Evolutionary conservation across 2,329 filamentous ascomycete genomes (phyloP).

Genomic region (Chaetomiaceae sp.): DNA sequence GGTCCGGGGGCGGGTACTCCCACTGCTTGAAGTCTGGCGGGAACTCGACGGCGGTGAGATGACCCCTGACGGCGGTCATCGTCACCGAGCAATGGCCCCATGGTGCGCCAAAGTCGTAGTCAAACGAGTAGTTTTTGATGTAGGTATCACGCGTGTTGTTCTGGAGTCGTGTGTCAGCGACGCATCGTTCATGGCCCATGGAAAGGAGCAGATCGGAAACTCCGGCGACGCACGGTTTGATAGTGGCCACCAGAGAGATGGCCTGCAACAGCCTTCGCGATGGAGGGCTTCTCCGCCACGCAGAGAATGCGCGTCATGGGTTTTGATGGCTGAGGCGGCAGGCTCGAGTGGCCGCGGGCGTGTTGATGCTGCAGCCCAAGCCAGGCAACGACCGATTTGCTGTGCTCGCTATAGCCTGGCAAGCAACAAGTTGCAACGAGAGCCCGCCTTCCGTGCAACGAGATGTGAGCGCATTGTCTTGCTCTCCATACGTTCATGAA

Average conservation of each 20-base stretch:
- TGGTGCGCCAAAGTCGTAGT: slow-evolving; percentile 73
- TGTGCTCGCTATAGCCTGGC: not conserved
- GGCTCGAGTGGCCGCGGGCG: not conserved
- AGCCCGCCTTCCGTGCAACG: slow-evolving; percentile 1
- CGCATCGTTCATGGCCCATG: slow-evolving; percentile 1
- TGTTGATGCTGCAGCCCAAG: not conserved
- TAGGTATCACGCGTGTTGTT: slow-evolving; percentile 64
- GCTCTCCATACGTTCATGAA: too few species aligned
- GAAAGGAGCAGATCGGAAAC: too few species aligned
- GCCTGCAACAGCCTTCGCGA: slow-evolving; percentile 86
- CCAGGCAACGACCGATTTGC: not conserved
- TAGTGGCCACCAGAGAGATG: slow-evolving; percentile 76
- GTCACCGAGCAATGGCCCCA: slow-evolving; percentile 81
- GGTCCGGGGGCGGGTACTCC: slow-evolving; percentile 70
- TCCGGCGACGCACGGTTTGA: slow-evolving; percentile 54
- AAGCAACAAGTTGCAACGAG: not conserved
- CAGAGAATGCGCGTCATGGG: slow-evolving; percentile 49
- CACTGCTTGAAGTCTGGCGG: slow-evolving; percentile 67
- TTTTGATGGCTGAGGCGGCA: not conserved
- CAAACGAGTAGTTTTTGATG: slow-evolving; percentile 91
- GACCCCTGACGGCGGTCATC: slow-evolving; percentile 90
- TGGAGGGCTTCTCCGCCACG: slow-evolving; percentile 71
- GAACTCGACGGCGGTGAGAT: slow-evolving; percentile 79
- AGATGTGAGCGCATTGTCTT: slow-evolving; percentile 1
- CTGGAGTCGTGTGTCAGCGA: slow-evolving; percentile 38